Conservation (phyloP, 371 early-diverging fungal genomes). For the Mucor indicus region DNA sequence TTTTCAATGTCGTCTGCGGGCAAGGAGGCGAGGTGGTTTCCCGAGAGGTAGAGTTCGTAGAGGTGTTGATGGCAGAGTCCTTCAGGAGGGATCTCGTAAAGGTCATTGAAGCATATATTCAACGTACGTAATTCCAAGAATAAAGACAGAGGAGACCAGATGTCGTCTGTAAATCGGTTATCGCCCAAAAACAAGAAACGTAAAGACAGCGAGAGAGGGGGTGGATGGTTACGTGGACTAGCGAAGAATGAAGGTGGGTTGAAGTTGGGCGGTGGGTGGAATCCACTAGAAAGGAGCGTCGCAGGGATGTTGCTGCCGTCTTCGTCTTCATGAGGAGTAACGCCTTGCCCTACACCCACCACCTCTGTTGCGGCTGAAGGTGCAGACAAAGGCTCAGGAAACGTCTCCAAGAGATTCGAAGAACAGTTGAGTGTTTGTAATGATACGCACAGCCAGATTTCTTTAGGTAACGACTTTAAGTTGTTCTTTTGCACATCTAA, state of each 20-base stretch:
- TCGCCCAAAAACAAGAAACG: constrained; percentile 71
- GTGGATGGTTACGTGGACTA: constrained; percentile 53
- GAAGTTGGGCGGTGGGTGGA: constrained; percentile 44
- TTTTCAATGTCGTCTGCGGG: constrained; percentile 87
- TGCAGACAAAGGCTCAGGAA: constrained; percentile 36
- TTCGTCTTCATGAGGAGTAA: not conserved
- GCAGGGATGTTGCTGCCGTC: constrained; percentile 59
- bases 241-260: constrained; percentile 53
- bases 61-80: constrained; percentile 52
- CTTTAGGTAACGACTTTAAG: constrained; percentile 69
- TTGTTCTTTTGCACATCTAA: constrained; percentile 58
- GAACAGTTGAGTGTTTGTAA: constrained; percentile 68
- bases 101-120: constrained; percentile 82
- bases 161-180: constrained; percentile 79
- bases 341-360: not conserved
- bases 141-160: constrained; percentile 70
- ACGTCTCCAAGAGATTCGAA: constrained; percentile 65
- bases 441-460: constrained; percentile 79
- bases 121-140: constrained; percentile 74
- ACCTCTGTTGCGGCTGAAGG: no score
- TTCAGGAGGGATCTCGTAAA: constrained; percentile 74
- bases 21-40: constrained; percentile 80
- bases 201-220: constrained; percentile 66
- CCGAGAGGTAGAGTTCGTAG: constrained; percentile 78
- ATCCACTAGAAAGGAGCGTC: constrained; percentile 52